phyloP scores from a whole-genome alignment of 1,284 basidiomycete species.

The Cystobasidium pallidum region DNA sequence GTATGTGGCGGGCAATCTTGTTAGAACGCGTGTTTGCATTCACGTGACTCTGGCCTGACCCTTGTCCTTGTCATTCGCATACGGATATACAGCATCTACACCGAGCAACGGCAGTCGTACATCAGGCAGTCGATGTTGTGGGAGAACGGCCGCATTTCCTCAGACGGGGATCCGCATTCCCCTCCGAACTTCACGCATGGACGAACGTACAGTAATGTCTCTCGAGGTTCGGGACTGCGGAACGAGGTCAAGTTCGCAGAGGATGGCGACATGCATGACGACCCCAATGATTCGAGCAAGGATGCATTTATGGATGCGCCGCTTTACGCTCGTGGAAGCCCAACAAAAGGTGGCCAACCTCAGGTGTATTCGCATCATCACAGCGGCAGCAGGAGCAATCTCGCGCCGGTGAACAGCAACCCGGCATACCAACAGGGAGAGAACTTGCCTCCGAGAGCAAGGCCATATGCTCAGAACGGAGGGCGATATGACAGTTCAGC shows the following conservation, averaged over 20 bases:
- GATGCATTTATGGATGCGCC: slow-evolving; percentile 38
- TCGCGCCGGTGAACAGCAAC: slow-evolving; percentile 37
- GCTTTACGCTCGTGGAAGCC: slow-evolving; percentile 18
- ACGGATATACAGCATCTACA: slow-evolving; percentile 24
- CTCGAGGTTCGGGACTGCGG: slow-evolving; percentile 36
- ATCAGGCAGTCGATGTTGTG: slow-evolving; percentile 42
- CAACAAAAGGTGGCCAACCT: slow-evolving; percentile 1
- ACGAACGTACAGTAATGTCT: slow-evolving; percentile 39
- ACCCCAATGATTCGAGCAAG: slow-evolving; percentile 11
- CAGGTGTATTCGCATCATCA: slow-evolving; percentile 11
- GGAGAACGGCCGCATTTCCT: slow-evolving; percentile 20
- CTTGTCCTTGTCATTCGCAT: neutral
- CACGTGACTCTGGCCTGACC: neutral
- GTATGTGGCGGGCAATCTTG: neutral
- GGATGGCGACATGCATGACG: slow-evolving; percentile 10
- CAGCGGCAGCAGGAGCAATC: slow-evolving; percentile 32
- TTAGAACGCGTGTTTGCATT: neutral
- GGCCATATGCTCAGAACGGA: slow-evolving; percentile 4
- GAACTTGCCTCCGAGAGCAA: slow-evolving; percentile 1
- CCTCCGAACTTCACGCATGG: slow-evolving; percentile 37
- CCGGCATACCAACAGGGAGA: slow-evolving; percentile 35
- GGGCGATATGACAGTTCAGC: slow-evolving; percentile 18
- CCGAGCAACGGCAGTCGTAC: slow-evolving; percentile 39
- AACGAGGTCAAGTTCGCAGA: slow-evolving; percentile 43
- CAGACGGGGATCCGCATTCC: slow-evolving; percentile 22